These are phyloP conservation scores for Suhomyces atakaporum DNA, from an alignment of 1,139 yeast genomes.

Conservation along the genomic window DNA sequence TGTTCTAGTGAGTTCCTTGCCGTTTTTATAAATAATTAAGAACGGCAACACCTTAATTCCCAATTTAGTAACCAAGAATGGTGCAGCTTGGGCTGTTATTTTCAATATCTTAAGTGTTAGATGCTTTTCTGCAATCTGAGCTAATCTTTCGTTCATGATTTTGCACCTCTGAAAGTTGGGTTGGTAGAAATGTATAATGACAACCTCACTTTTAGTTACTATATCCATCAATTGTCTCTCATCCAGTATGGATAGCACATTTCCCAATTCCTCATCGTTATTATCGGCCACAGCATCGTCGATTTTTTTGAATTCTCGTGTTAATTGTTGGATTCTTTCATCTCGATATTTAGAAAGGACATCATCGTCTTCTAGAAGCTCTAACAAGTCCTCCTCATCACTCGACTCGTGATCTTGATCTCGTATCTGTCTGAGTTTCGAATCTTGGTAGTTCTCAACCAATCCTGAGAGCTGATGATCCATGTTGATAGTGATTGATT, in stretches of 20 bases:
- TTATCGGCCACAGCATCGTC: slow-evolving; percentile 31
- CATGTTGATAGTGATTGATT: slow-evolving; percentile 19
- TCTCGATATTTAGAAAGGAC: slow-evolving; percentile 44
- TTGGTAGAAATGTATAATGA: slow-evolving; percentile 67
- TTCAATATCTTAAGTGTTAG: slow-evolving; percentile 54
- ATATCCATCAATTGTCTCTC: slow-evolving; percentile 61
- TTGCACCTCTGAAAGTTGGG: slow-evolving; percentile 61
- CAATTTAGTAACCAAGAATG: slow-evolving; percentile 67
- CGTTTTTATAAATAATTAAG: slow-evolving; percentile 61
- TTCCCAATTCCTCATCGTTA: slow-evolving; percentile 43
- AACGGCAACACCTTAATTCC: slow-evolving; percentile 70
- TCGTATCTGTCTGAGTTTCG: slow-evolving; percentile 23
- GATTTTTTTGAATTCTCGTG: slow-evolving; percentile 45
- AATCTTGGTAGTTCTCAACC: slow-evolving; percentile 46
- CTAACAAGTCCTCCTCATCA: slow-evolving; percentile 24
- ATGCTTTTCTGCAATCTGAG: slow-evolving; percentile 55
- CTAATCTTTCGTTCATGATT: slow-evolving; percentile 54
- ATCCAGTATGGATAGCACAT: slow-evolving; percentile 37
- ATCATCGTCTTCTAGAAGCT: slow-evolving; percentile 37
- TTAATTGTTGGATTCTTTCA: slow-evolving; percentile 49
- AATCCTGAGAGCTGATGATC: slow-evolving; percentile 34
- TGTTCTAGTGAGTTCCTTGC: slow-evolving; percentile 57
- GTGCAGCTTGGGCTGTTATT: slow-evolving; percentile 66
- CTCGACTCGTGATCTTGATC: slow-evolving; percentile 37
- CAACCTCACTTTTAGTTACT: slow-evolving; percentile 44